Base-by-base conservation (phyloP, 2,329 filamentous ascomycete species). In the Xylaria sp. region DNA sequence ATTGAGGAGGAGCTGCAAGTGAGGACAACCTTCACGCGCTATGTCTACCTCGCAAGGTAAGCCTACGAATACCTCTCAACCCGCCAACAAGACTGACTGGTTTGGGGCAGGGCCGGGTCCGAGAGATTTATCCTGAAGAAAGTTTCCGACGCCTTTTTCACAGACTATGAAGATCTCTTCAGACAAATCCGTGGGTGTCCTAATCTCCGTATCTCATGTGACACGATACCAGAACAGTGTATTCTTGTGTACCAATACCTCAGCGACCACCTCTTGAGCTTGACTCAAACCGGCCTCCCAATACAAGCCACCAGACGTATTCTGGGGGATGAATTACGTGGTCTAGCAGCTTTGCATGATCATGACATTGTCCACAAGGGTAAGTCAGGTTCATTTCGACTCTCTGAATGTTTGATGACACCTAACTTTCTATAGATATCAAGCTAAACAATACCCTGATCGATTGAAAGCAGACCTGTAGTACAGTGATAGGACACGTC, bases 41-140 rank as follows among this genome's bases (percentile, higher is more conserved):
- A 46, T 53, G 55, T 53, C 40, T 58, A 53, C 55, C 48, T 58
- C 29, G 38, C 47, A 46, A 52, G 44, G 47, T 52, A 58, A 38
- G 47, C 29, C 21, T 52, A 23, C 37, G 31, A 38, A 51, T 21
- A 51, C 49, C 37, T 51, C 29, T 15, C 21, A 44, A 27, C 7
- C 37, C 25, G 51, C 35, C 27, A 52, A 44, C 21, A 31, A 23
- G 29, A 52, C 37, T 51, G 29, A 43, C 21, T 52, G 15, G 52
- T 27, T 49, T 35, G 35, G 19, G 35, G 43, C 35, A 57, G 53
- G 54, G 35, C 44, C 25, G 54, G 46, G 27, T 57, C 44, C 27
- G 44, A 57, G 44, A 57, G 43, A 37, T 49, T 43, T 7, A 49
- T 57, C 43, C 54, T 57, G 25, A 49, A 49, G 37, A 57, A 57